Evolutionary conservation across 192 early-diverging fungal species (phyloP).

Genomic region (Coemansia sp.): DNA sequence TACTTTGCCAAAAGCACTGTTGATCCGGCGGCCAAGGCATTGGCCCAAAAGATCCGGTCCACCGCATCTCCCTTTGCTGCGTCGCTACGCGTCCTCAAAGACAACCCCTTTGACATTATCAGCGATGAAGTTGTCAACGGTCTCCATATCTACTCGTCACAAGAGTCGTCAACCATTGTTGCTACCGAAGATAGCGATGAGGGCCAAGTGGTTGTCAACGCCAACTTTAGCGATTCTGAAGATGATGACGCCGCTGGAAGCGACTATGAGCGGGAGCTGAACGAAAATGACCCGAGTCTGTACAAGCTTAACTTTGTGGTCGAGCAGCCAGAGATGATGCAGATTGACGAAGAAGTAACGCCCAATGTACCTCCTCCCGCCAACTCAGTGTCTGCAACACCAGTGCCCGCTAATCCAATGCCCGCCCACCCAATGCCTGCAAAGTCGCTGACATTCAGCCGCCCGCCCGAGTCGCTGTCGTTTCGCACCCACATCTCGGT

Average conservation of each 20-base stretch:
- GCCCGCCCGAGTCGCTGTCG: conserved; percentile 47
- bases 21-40: conserved; percentile 1
- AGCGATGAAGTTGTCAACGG: conserved; percentile 3
- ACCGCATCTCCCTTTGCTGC: conserved; percentile 35
- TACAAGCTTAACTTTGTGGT: conserved; percentile 13
- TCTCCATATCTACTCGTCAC: not conserved
- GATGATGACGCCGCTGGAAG: conserved; percentile 8
- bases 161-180: not conserved
- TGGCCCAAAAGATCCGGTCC: not conserved
- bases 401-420: conserved; percentile 16
- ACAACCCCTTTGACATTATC: conserved; percentile 51
- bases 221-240: conserved; percentile 16
- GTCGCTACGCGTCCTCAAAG: conserved; percentile 17
- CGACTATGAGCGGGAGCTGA: conserved; percentile 23
- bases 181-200: not conserved
- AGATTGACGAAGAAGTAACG: conserved; percentile 15
- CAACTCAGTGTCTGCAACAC: not conserved
- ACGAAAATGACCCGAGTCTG: conserved; percentile 46
- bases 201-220: conserved; percentile 12
- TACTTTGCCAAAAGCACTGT: conserved; percentile 14
- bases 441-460: conserved; percentile 15
- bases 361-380: not conserved
- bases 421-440: not conserved
- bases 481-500: conserved; percentile 40
- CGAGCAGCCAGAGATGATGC: conserved; percentile 13